A percentile compares a stretch with the other conserved stretches of the same genome.
These are phyloP conservation scores for Trichoderma sp. DNA, from an alignment of 2,329 filamentous ascomycete species.

Conservation along the genomic window DNA sequence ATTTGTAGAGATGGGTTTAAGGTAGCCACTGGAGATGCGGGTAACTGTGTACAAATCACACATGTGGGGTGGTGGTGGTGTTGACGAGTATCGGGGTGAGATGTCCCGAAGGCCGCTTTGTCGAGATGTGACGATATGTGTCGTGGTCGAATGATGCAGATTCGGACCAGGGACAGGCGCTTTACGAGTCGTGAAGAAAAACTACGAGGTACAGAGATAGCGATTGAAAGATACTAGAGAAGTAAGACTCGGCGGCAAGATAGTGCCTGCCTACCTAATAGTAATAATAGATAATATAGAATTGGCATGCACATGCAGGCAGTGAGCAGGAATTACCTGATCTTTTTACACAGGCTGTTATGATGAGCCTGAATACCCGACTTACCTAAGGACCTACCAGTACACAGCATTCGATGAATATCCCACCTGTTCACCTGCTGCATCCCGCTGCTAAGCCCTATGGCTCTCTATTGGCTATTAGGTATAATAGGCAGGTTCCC, in stretches of 20 bases:
- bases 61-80: constrained; percentile 2
- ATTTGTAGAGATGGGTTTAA: background rate
- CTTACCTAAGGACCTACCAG: background rate
- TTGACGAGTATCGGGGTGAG: constrained; percentile 18
- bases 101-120: constrained; percentile 27
- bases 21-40: background rate
- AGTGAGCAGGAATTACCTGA: background rate
- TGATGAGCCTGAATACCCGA: background rate
- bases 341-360: background rate
- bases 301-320: background rate
- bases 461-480: background rate
- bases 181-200: background rate
- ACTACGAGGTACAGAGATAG: background rate
- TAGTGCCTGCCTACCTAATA: background rate
- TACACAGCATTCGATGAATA: background rate
- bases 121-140: background rate
- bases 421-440: background rate
- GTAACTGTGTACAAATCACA: background rate
- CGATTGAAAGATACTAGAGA: background rate
- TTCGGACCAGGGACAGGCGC: background rate
- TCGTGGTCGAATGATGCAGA: background rate
- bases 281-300: background rate
- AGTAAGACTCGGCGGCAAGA: background rate
- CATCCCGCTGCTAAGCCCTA: background rate
- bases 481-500: background rate